Evolutionary conservation across 495 filamentous ascomycete genomes (phyloP), one percentile per base, ranked within the genome.

Genomic region (Aspergillus mulundensis): DNA sequence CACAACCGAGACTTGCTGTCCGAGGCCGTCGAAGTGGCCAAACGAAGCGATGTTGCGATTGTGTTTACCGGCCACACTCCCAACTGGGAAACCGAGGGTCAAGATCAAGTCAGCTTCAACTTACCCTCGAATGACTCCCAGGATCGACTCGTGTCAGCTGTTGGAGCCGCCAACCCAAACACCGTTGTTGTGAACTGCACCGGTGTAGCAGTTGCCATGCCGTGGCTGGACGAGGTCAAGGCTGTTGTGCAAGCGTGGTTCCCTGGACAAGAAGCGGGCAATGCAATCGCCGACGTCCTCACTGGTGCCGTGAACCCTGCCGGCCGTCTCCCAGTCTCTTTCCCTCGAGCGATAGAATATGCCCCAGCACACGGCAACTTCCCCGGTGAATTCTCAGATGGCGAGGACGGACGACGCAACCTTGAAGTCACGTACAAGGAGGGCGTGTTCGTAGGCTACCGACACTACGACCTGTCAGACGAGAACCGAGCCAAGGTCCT

Each of bases 171-270:
- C 24, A 90, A 87, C 74, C 80, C 85, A 61, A 93, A 94, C 74
- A 92, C 89, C 14, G 84, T 96, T 53, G 88, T 96, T 14, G 83
- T 95, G 36, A 85, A 94, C 54, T 89, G 91, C 63, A 83, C 86
- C 1, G 78, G 84, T 8, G 90, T 89, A 1, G 79, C 89, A 15
- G 84, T 93, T 21, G 73, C 89, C 1, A 61, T 91, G n/a, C 77
- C 84, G 7, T 90, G 81, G 71, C 82, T 86, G 57, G 70, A 90
- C 53, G 81, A 83, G 62, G 77, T 95, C 43, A 91, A 87, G 7
- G 91, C 88, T 14, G 88, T 95, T 38, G 61, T 95, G 12, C 92
- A 88, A 80, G 89, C 89, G 46, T 89, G 89, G 64, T 70, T 93
- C 47, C 89, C 89, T 0, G 91, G 90, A 12, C 85, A 95, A 66